These are phyloP conservation scores for Penicillium egyptiacum DNA, from an alignment of 495 filamentous ascomycete genomes.

Conservation along the genomic window DNA sequence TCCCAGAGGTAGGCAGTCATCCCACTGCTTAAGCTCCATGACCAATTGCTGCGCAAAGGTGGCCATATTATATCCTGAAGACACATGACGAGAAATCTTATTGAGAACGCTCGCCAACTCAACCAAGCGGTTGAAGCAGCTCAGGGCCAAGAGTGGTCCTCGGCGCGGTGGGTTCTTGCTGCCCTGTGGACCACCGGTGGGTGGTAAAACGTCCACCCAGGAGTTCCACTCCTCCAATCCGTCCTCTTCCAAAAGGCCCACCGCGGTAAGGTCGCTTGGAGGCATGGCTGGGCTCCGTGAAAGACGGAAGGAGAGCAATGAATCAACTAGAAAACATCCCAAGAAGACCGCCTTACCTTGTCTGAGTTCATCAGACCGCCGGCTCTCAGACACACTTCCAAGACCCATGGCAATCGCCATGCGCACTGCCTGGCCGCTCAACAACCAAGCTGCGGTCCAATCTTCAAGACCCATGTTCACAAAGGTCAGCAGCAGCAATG, in stretches of 20 bases:
- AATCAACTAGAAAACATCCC: constrained; percentile 68
- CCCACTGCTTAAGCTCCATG: constrained; percentile 42
- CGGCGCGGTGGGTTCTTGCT: constrained; percentile 41
- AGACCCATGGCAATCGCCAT: constrained; percentile 54
- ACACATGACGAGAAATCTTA: constrained; percentile 40
- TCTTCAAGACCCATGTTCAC: constrained; percentile 58
- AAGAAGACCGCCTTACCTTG: constrained; percentile 54
- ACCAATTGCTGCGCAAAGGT: constrained; percentile 44
- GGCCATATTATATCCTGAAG: constrained; percentile 33
- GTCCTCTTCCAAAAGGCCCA: constrained; percentile 57
- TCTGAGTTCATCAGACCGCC: constrained; percentile 40
- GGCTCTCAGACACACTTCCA: constrained; percentile 29
- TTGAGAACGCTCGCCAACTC: constrained; percentile 51
- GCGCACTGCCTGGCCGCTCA: constrained; percentile 62
- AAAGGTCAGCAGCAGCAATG: constrained; percentile 60
- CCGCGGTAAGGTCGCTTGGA: constrained; percentile 43
- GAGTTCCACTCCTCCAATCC: constrained; percentile 73
- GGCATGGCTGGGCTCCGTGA: constrained; percentile 54
- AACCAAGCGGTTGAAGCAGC: constrained; percentile 60
- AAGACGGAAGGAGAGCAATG: constrained; percentile 58
- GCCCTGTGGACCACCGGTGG: constrained; percentile 30
- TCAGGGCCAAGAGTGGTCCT: constrained; percentile 57
- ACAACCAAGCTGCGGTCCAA: constrained; percentile 57
- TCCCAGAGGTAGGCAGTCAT: constrained; percentile 42
- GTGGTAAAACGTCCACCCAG: constrained; percentile 58